phyloP scores from a whole-genome alignment of 768 basidiomycete genomes.

The Suillus brevipes region DNA sequence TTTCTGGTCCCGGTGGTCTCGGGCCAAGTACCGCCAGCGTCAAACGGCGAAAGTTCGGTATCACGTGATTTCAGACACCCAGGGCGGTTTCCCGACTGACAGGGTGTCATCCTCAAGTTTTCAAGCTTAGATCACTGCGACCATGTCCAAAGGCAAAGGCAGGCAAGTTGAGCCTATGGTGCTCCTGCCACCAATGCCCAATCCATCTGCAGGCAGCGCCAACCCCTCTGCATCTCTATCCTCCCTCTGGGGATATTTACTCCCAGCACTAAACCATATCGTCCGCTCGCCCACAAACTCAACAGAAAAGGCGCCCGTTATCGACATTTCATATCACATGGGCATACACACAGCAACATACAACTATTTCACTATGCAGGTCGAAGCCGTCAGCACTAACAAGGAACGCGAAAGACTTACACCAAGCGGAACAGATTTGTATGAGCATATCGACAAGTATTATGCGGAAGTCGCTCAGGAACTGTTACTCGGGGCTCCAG shows the following conservation, averaged over 20 bases:
- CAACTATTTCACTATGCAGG: slow-evolving; percentile 72
- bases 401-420: slow-evolving; percentile 30
- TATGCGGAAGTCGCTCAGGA: slow-evolving; percentile 62
- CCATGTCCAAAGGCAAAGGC: slow-evolving; percentile 34
- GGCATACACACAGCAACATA: slow-evolving; percentile 82
- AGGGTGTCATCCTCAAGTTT: neutral
- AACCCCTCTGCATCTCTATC: slow-evolving; percentile 74
- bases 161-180: slow-evolving; percentile 25
- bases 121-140: neutral
- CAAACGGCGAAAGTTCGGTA: neutral
- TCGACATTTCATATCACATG: slow-evolving; percentile 72
- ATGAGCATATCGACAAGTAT: slow-evolving; percentile 72
- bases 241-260: slow-evolving; percentile 72
- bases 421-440: slow-evolving; percentile 65
- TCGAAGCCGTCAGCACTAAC: slow-evolving; percentile 43
- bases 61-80: neutral
- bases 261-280: slow-evolving; percentile 77
- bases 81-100: neutral
- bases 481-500: slow-evolving; percentile 59
- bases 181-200: slow-evolving; percentile 42
- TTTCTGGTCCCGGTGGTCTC: neutral
- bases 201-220: slow-evolving; percentile 61
- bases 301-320: slow-evolving; percentile 61
- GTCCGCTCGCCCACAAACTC: slow-evolving; percentile 66
- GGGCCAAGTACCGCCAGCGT: neutral